phyloP scores from a whole-genome alignment of 176 grass and related monocot genomes.

The Hordeum marinum region DNA sequence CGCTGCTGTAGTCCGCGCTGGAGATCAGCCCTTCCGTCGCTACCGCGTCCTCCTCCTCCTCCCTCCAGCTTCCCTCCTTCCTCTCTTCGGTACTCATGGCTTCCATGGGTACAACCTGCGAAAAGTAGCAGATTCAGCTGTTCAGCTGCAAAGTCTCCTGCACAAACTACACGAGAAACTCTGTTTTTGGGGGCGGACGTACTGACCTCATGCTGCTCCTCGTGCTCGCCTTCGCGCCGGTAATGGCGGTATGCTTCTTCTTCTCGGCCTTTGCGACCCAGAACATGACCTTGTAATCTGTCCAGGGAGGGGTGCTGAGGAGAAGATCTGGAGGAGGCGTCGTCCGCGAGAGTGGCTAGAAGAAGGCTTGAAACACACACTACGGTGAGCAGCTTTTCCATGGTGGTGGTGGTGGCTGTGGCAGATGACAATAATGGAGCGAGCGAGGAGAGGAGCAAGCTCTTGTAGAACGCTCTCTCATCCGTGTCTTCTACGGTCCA shows the following conservation, averaged over 20 bases:
- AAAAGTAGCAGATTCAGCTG: not conserved
- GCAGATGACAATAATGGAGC: constrained; percentile 4
- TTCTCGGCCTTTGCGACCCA: constrained; percentile 42
- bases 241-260: not conserved
- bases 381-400: constrained; percentile 20
- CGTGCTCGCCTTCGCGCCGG: not conserved
- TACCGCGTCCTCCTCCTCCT: not conserved
- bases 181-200: not conserved
- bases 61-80: not conserved
- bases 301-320: not conserved
- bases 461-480: not conserved
- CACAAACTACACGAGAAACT: not conserved
- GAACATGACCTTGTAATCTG: not conserved
- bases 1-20: constrained; percentile 39
- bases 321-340: constrained; percentile 1
- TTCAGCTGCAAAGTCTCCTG: not conserved
- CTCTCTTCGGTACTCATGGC: not conserved
- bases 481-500: no score
- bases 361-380: constrained; percentile 13
- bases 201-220: constrained; percentile 30
- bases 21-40: constrained; percentile 22
- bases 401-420: not conserved
- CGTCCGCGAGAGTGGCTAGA: not conserved
- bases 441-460: not conserved
- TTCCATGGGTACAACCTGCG: not conserved